Conservation (phyloP, 768 basidiomycete species). For the Mycena latifolia region DNA sequence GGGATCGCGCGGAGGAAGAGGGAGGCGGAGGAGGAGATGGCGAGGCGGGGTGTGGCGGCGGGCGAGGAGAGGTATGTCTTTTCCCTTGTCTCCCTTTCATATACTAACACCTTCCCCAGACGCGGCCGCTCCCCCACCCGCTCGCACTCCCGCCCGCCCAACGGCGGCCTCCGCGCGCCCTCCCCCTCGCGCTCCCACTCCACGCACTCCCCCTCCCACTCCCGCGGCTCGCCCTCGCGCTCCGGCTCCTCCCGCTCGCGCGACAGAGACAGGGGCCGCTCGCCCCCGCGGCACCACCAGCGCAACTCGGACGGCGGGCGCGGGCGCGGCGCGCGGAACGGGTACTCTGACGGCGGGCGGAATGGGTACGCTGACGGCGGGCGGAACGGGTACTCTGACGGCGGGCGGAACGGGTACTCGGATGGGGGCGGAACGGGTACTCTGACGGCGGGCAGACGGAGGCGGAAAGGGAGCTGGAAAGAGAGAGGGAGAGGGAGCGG, state of each 20-base stretch:
- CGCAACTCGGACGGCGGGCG: neutral
- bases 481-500: conserved; percentile 8
- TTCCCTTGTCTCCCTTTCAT: neutral
- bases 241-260: neutral
- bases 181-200: conserved; percentile 23
- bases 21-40: conserved; percentile 19
- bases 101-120: neutral
- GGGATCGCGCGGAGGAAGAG: conserved; percentile 32
- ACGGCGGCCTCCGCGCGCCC: conserved; percentile 27
- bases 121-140: conserved; percentile 30
- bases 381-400: neutral
- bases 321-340: neutral
- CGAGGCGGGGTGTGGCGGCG: conserved; percentile 3
- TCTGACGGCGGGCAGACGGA: neutral
- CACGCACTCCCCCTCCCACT: conserved; percentile 7
- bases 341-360: neutral
- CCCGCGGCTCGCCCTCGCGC: conserved; percentile 3
- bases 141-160: neutral
- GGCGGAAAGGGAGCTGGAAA: too few species aligned
- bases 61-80: neutral
- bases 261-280: neutral
- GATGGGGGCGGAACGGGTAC: neutral
- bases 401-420: too few species aligned
- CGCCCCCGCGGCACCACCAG: neutral
- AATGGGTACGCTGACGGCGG: conserved; percentile 3